Evolutionary conservation across 495 filamentous ascomycete species (phyloP), one percentile per base, ranked within the genome.

Genomic region (Neurospora sp.): DNA sequence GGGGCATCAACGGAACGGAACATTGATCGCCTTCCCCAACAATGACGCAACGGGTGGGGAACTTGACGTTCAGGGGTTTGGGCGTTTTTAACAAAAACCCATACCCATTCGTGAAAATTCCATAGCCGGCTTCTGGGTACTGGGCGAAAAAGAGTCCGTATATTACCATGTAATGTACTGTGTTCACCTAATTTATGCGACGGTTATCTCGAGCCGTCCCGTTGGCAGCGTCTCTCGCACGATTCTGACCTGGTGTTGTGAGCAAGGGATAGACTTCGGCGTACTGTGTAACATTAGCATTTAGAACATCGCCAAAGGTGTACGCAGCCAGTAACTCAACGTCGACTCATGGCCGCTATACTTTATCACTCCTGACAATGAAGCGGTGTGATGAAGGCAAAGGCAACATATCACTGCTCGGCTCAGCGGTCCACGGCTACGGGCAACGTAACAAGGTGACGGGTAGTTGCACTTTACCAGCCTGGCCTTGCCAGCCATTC

Each of bases 241-340:
- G 20, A 59, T 31, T 31, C 22, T 61, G 22, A 61, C 48, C 48
- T 16, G 2, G 48, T 12, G 10, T 61, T 31, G 22, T 61, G 22
- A 8, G 5, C 22, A 31, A 61, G 22, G 48, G 48, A 61, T 31
- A 10, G 22, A 27, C 4, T 27, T 59, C 22, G 48, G 48, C 48
- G 48, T 59, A 27, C 48, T 31, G 22, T 59, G 48, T 59, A 61
- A 59, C 48, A 61, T 61, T 12, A 14, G 10, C 22, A 61, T 27
- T 16, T 22, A 59, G 2, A 27, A 12, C 12, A 27, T 86, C 84
- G 3, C 75, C 76, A 75, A 79, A 85, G 70, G 78, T 71, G 27
- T 53, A 68, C 14, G 22, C 37, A 42, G 35, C 71, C 42, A 83
- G 53, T 38, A 84, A 74, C 12, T 79, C 69, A 17, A 82, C 44